Conservation (phyloP, 192 early-diverging fungal species). For the Podila clonocystis region DNA sequence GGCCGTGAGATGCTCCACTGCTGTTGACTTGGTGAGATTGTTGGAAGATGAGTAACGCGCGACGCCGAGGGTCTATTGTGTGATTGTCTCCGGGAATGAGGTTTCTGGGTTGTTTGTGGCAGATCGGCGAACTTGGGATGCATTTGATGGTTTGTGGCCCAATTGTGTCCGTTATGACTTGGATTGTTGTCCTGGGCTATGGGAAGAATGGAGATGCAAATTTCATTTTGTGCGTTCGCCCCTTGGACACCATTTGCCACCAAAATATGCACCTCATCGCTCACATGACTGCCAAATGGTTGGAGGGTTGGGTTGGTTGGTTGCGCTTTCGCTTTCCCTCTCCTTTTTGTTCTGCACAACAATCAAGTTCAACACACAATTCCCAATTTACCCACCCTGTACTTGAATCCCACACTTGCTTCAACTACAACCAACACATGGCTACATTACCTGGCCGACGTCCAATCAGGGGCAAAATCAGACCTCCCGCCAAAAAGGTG, state of each 20-base stretch:
- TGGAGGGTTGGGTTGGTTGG: neutral
- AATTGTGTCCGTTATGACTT: neutral
- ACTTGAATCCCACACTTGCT: neutral
- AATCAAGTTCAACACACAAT: neutral
- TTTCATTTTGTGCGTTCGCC: too few species aligned
- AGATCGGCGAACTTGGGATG: too few species aligned
- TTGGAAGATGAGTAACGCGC: too few species aligned
- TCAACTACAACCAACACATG: conserved; percentile 14
- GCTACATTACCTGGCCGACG: conserved; percentile 39
- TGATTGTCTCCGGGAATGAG: too few species aligned
- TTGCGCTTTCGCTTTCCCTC: neutral
- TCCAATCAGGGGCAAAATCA: conserved; percentile 41
- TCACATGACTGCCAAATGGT: conserved; percentile 7
- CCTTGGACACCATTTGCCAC: conserved; percentile 3
- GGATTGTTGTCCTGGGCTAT: neutral
- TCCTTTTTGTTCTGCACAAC: neutral
- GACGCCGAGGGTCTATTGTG: too few species aligned
- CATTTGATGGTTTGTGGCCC: too few species aligned
- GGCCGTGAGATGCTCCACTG: too few species aligned
- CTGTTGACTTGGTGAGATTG: too few species aligned
- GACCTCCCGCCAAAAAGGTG: conserved; percentile 37
- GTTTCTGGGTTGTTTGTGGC: too few species aligned
- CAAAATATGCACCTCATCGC: neutral
- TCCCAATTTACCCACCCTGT: neutral
- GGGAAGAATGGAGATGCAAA: neutral